Conservation (phyloP, 2,329 filamentous ascomycete species). For the Pseudocercospora fijiensis region DNA sequence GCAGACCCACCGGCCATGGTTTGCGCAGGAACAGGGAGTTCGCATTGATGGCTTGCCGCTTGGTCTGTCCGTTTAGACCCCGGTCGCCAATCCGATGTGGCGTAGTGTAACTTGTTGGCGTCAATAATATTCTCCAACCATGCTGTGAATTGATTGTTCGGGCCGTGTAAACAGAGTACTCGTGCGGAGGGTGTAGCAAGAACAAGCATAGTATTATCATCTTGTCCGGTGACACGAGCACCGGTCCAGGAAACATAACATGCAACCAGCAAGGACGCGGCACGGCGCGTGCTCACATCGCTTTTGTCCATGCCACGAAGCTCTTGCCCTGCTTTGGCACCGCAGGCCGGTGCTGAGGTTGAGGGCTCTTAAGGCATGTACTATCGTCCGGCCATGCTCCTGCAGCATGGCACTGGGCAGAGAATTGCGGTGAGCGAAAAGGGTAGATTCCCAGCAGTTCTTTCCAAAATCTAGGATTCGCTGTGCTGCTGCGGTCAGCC, state of each 20-base stretch:
- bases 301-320: neutral
- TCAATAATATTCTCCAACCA: neutral
- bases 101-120: slow-evolving; percentile 1
- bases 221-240: neutral
- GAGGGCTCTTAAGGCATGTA: neutral
- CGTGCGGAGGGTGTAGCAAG: neutral
- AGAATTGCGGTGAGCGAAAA: neutral
- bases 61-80: neutral
- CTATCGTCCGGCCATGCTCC: neutral
- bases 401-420: neutral
- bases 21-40: neutral
- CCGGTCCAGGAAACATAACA: neutral
- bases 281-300: neutral
- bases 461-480: neutral
- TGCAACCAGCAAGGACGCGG: neutral
- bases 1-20: neutral
- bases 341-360: neutral
- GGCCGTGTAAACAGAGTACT: neutral
- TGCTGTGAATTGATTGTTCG: neutral
- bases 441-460: neutral
- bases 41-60: neutral
- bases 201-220: neutral
- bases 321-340: neutral
- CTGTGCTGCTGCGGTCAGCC: neutral
- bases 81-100: neutral